Conservation (phyloP, 148 eudicot species). For the Drosera capensis region DNA sequence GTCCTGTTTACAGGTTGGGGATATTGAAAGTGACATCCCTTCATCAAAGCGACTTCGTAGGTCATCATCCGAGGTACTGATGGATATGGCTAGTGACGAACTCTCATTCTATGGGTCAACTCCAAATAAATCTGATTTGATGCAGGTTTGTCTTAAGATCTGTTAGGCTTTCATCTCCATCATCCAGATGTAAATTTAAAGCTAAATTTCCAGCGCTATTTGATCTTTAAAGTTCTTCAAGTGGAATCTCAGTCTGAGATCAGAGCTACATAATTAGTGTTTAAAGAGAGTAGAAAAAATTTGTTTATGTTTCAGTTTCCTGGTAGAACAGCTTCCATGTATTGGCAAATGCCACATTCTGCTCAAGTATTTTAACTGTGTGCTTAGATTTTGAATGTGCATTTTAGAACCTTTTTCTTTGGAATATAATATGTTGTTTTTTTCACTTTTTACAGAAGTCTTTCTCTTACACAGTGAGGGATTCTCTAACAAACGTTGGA, state of each 20-base stretch:
- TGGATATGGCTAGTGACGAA: slow-evolving; percentile 73
- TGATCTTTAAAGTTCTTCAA: too few relatives aligned
- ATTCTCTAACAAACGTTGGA: slow-evolving; percentile 79
- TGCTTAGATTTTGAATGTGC: background rate
- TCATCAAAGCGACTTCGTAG: slow-evolving; percentile 56
- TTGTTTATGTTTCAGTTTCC: too few relatives aligned
- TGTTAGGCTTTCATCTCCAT: too few relatives aligned
- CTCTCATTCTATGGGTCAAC: slow-evolving; percentile 71
- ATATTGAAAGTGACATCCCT: slow-evolving; percentile 73
- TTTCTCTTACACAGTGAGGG: slow-evolving; percentile 84
- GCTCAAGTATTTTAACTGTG: too few relatives aligned
- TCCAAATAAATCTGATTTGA: slow-evolving; percentile 66
- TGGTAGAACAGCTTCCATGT: too few relatives aligned
- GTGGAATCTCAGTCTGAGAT: too few relatives aligned
- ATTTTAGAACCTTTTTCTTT: background rate
- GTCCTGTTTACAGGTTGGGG: slow-evolving; percentile 62
- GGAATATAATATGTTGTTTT: slow-evolving; percentile 3
- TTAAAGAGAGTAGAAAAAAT: too few relatives aligned
- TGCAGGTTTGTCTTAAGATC: slow-evolving; percentile 88
- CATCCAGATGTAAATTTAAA: background rate
- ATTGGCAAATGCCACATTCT: too few relatives aligned
- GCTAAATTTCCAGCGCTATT: too few relatives aligned
- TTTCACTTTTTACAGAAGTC: slow-evolving; percentile 53
- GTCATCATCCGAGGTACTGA: slow-evolving; percentile 84
- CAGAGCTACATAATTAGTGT: too few relatives aligned